Conservation (phyloP, 768 basidiomycete species). For the Russula griseocarnosa region DNA sequence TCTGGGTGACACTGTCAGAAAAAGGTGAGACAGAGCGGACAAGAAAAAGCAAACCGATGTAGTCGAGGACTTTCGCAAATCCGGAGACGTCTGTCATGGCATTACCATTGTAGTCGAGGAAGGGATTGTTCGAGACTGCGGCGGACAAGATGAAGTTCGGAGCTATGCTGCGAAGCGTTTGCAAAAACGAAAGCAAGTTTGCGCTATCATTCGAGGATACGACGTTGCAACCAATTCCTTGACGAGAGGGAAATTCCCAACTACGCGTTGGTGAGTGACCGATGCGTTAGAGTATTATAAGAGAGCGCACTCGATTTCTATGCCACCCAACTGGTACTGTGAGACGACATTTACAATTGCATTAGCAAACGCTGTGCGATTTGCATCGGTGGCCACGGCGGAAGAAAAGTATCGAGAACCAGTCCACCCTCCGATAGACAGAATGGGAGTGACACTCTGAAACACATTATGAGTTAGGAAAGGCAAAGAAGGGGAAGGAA, state of each 20-base stretch:
- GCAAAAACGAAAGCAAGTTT: conserved; percentile 16
- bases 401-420: conserved; percentile 25
- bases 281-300: neutral
- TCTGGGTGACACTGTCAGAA: neutral
- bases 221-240: conserved; percentile 14
- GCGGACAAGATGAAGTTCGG: conserved; percentile 4
- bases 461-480: neutral
- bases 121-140: conserved; percentile 1
- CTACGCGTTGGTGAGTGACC: conserved; percentile 1
- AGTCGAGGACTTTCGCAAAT: conserved; percentile 24
- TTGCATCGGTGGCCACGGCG: conserved; percentile 13
- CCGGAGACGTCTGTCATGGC: conserved; percentile 14
- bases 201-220: conserved; percentile 4
- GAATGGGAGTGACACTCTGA: conserved; percentile 20
- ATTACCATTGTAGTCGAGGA: neutral
- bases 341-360: neutral
- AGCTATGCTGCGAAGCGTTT: conserved; percentile 4
- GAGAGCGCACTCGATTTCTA: conserved; percentile 22
- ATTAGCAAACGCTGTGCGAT: conserved; percentile 20
- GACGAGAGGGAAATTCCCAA: conserved; percentile 18
- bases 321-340: conserved; percentile 19
- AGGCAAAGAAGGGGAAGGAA: neutral
- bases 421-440: conserved; percentile 25
- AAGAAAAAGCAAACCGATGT: conserved; percentile 14
- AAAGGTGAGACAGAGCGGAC: neutral